These are phyloP conservation scores for Malus hybrid DNA, from an alignment of 331 rosid genomes.

Conservation along the genomic window DNA sequence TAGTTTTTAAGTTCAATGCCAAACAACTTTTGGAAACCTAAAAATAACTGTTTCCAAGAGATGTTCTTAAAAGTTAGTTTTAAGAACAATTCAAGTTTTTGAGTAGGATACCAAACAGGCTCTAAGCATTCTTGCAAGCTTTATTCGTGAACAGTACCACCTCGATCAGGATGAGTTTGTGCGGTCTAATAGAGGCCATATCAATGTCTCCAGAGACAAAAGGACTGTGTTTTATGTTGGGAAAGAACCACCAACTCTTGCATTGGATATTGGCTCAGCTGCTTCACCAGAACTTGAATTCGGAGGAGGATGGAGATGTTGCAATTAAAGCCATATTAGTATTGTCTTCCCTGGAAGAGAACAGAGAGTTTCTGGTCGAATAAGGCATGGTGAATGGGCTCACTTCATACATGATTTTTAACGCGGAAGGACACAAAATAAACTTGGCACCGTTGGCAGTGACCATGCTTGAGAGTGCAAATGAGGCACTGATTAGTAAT, in stretches of 20 bases:
- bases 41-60: too few species aligned
- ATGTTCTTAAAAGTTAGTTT: neutral
- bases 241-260: constrained; percentile 35
- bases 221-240: constrained; percentile 37
- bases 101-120: too few species aligned
- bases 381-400: constrained; percentile 59
- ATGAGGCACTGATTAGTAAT: constrained; percentile 41
- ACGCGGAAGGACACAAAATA: constrained; percentile 30
- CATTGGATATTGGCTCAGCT: constrained; percentile 29
- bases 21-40: too few species aligned
- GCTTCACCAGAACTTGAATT: constrained; percentile 9
- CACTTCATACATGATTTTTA: constrained; percentile 36
- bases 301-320: constrained; percentile 40
- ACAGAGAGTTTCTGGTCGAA: constrained; percentile 40
- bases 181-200: constrained; percentile 48
- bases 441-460: constrained; percentile 44
- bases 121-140: constrained; percentile 15
- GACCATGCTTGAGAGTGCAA: constrained; percentile 51
- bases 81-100: constrained; percentile 28
- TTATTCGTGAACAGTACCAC: constrained; percentile 45
- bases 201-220: constrained; percentile 40
- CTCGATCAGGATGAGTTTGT: constrained; percentile 43
- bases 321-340: constrained; percentile 61
- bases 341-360: constrained; percentile 38
- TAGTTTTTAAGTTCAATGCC: too few species aligned